Evolutionary conservation across 1,284 basidiomycete species (phyloP), one percentile per base, ranked within the genome.

Genomic region (Moesziomyces globuligerus): DNA sequence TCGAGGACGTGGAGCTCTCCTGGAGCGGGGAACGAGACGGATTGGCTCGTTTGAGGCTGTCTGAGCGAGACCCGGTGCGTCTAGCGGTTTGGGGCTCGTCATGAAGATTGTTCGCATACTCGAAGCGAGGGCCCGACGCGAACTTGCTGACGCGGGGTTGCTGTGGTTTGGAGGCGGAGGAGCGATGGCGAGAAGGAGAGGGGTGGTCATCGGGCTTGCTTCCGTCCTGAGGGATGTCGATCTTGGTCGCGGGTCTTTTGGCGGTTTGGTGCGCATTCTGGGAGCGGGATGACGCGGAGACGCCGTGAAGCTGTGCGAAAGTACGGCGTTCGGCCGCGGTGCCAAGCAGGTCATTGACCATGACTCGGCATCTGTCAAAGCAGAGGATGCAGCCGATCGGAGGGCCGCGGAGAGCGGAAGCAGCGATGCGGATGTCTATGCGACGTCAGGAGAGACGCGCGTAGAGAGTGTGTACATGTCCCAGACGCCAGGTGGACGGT

Each of bases 171-270:
- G 20, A 20, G 37, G 3, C 20, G 17, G 7, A 9, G 43, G 43
- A 32, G 17, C 18, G 18, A 6, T 11, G 20, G 26, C 3, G 45
- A 17, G 3, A 21, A 34, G 21, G 37, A 8, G 18, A 39, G 9
- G 17, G 10, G 15, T 23, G 17, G 20, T 26, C 23, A 8, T 10
- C n/a, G 18, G 32, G 34, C 21, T 23, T 47, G 42, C 43, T 49
- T 17, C 58, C 58, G 4, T 45, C 7, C 24, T 21, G n/a, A 7
- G 58, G 58, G 6, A 54, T n/a, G 15, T 49, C 28, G 28, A 61
- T 60, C 9, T 7, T 47, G 34, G 42, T 54, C 7, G 5, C n/a
- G 15, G 8, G 11, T 24, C 32, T 43, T 29, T 25, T 4, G 13
- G 15, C 26, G n/a, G 9, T 17, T 24, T 15, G 0, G 26, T 13